phyloP scores from a whole-genome alignment of 371 early-diverging fungal species.

The Mortierella sp. region DNA sequence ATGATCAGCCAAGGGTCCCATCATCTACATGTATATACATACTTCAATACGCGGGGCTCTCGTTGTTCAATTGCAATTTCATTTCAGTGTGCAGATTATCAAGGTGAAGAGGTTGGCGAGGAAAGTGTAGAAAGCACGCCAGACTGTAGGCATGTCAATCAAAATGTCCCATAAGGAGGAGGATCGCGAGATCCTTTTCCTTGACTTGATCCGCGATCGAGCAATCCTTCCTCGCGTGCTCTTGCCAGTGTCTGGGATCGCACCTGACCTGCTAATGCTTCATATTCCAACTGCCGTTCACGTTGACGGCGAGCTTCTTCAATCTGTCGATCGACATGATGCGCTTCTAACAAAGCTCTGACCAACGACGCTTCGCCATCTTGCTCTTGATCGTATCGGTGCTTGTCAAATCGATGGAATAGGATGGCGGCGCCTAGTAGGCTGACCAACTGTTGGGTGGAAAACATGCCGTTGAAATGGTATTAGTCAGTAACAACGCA shows the following conservation, averaged over 20 bases:
- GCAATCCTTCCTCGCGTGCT: constrained; percentile 35
- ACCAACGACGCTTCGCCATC: constrained; percentile 32
- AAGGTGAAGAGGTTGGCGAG: no score
- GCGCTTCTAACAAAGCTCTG: constrained; percentile 40
- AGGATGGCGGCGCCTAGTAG: constrained; percentile 43
- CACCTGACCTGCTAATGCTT: constrained; percentile 28
- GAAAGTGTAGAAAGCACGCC: no score
- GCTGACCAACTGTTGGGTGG: constrained; percentile 29
- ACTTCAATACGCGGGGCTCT: neutral
- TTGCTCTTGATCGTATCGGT: constrained; percentile 22
- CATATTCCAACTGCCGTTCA: constrained; percentile 22
- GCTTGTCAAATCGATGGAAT: constrained; percentile 48
- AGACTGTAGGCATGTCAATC: no score
- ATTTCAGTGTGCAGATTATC: neutral
- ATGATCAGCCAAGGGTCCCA: no score
- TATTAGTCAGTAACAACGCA: no score
- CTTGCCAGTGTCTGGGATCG: constrained; percentile 33
- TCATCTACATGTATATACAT: no score
- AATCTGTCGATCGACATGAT: constrained; percentile 34
- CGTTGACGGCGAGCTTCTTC: constrained; percentile 36
- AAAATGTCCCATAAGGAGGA: constrained; percentile 40
- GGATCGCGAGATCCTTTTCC: constrained; percentile 26
- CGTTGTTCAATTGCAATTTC: neutral
- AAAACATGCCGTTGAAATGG: neutral
- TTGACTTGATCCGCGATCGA: neutral